A percentile compares a stretch with the other conserved stretches of the same genome.
Conservation (phyloP, 495 filamentous ascomycete genomes). For the Rostrohypoxylon terebratum region DNA sequence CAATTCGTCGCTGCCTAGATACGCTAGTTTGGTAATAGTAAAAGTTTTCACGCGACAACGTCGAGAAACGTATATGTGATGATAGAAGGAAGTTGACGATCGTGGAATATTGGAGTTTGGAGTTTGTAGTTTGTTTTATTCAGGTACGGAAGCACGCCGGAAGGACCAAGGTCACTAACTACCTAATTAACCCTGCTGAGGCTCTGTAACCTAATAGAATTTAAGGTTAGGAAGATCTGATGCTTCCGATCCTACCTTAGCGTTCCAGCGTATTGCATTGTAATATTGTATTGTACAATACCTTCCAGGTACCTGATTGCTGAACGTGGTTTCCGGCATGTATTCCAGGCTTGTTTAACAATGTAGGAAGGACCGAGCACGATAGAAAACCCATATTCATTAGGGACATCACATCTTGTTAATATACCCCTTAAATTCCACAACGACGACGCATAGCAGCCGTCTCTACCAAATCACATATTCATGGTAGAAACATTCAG, state of each 20-base stretch:
- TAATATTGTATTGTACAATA: too few species aligned
- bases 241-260: constrained; percentile 19
- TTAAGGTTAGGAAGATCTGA: constrained; percentile 22
- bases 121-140: constrained; percentile 1
- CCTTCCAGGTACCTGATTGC: background rate
- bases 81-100: background rate
- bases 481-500: background rate
- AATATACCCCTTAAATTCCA: background rate
- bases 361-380: background rate
- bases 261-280: constrained; percentile 11
- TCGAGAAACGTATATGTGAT: background rate
- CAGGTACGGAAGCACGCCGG: background rate
- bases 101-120: too few species aligned
- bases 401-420: background rate
- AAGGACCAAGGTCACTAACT: background rate
- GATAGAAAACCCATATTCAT: background rate
- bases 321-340: background rate
- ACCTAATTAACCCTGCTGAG: constrained; percentile 25
- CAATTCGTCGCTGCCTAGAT: background rate
- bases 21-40: background rate
- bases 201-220: constrained; percentile 16
- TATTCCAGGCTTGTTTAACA: background rate
- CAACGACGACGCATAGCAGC: background rate
- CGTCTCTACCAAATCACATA: background rate
- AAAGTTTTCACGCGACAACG: background rate